Base-by-base conservation (phyloP, 352 stramenopile genomes). In the Phytophthora multivora region DNA sequence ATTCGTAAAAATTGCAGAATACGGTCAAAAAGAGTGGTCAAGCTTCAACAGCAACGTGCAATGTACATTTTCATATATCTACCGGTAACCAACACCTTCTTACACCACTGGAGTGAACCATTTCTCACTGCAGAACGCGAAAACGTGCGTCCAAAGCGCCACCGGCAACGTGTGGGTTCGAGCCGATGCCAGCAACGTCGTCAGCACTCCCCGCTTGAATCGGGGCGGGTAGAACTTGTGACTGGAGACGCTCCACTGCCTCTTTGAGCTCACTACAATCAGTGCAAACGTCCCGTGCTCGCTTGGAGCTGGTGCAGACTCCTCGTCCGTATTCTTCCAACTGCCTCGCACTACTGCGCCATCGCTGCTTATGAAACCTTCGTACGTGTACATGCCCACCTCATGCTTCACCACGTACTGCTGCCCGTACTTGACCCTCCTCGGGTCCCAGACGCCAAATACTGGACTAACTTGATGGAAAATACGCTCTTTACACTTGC, bases 231-330 rank as follows among this genome's bases (percentile, higher is more conserved):
- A 91, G 28, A 75, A 39, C 0, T 9, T 12, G 39, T 90, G 83
- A 30, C 80, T 88, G 9, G 41, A 53, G 2, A 61, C 38, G 19
- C 75, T 82, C 83, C 83, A 91, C 10, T 63, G 63, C 11, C 80
- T 77, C 36, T 45, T 68, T 0, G 67, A 59, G 0, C 74, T 46
- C 23, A 77, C 59, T 6, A 91, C 51, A 23, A 83, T 73, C 28
- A 86, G 75, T 16, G 75, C 80, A 59, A 90, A 88, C 1, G 58
- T 87, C 10, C 83, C 83, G 19, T 82, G 74, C 47, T 91, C 83
- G 9, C 83, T 73, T 23, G 47, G 57, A 18, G 51, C 60, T 19
- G 50, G 41, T 0, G 65, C 64, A 9, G 63, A 59, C 23, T 80
- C 53, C 19, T 53, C 31, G 9, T 88, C 76, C 0, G 59, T 68